Evolutionary conservation across 805 yeast species (phyloP).

Genomic region (Saccharomyces mikatae): DNA sequence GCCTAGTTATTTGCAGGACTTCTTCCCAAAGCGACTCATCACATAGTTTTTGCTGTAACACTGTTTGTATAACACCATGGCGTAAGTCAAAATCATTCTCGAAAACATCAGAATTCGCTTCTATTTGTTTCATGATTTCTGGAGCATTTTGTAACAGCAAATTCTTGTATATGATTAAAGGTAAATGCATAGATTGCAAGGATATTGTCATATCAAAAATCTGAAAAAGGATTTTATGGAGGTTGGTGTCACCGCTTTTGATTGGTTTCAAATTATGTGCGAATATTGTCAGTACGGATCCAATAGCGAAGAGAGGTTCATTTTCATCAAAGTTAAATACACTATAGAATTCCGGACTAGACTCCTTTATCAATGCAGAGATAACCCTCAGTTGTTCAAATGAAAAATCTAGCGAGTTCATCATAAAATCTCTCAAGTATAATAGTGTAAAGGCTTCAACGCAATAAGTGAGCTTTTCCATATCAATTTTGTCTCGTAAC

Average conservation of each 20-base stretch:
- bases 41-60: conserved; percentile 18
- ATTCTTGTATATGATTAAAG: conserved; percentile 55
- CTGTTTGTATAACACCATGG: conserved; percentile 37
- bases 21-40: conserved; percentile 13
- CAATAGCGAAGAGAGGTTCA: conserved; percentile 61
- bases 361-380: conserved; percentile 46
- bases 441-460: conserved; percentile 50
- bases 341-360: conserved; percentile 40
- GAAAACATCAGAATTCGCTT: conserved; percentile 16
- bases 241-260: conserved; percentile 27
- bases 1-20: conserved; percentile 5
- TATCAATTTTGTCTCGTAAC: conserved; percentile 9
- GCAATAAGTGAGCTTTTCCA: conserved; percentile 32
- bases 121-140: conserved; percentile 32
- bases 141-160: conserved; percentile 41
- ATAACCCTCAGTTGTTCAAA: conserved; percentile 58
- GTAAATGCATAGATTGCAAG: conserved; percentile 44
- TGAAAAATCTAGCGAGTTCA: conserved; percentile 58
- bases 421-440: conserved; percentile 80
- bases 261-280: conserved; percentile 53
- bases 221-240: conserved; percentile 35
- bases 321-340: conserved; percentile 33
- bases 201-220: conserved; percentile 67
- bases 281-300: conserved; percentile 70
- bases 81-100: conserved; percentile 30